phyloP scores from a whole-genome alignment of 208 protist genomes.

The Herpetomonas samuelpessoai region DNA sequence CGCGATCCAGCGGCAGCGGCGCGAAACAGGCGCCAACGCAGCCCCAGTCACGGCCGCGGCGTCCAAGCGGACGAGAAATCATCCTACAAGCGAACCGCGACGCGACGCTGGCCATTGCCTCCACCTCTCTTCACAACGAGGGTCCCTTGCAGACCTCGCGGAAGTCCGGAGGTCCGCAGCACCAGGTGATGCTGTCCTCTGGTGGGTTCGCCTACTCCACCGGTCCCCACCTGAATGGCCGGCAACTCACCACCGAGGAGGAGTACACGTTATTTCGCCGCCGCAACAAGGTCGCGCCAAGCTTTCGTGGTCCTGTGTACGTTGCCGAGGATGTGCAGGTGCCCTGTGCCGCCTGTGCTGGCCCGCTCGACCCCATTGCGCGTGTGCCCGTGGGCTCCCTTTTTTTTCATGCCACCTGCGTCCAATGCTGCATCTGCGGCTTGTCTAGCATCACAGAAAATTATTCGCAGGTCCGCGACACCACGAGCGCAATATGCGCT shows the following conservation, averaged over 20 bases:
- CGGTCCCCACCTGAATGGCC: constrained; percentile 28
- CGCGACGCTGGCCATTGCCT: too few relatives aligned
- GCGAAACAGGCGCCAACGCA: too few relatives aligned
- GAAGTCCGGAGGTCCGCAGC: too few relatives aligned
- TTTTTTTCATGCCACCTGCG: constrained; percentile 72
- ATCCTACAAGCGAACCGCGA: not conserved
- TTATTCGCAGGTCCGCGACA: constrained; percentile 40
- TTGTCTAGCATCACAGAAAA: constrained; percentile 36
- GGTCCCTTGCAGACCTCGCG: not conserved
- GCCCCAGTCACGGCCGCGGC: too few relatives aligned
- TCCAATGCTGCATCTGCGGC: constrained; percentile 65
- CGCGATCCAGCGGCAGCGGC: not conserved
- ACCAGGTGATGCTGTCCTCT: too few relatives aligned
- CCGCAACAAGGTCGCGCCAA: constrained; percentile 36
- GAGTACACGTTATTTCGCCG: constrained; percentile 51
- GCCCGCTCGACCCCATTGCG: constrained; percentile 69
- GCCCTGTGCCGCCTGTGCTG: constrained; percentile 52
- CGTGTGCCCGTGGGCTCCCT: constrained; percentile 73
- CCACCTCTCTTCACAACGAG: not conserved
- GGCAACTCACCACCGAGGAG: constrained; percentile 49
- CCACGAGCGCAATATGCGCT: constrained; percentile 27
- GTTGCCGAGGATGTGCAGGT: constrained; percentile 72
- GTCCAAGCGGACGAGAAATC: not conserved
- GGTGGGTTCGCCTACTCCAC: constrained; percentile 12
- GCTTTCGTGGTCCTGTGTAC: constrained; percentile 66